Conservation (phyloP, 2,329 filamentous ascomycete genomes). For the Penicillium sumatraense region DNA sequence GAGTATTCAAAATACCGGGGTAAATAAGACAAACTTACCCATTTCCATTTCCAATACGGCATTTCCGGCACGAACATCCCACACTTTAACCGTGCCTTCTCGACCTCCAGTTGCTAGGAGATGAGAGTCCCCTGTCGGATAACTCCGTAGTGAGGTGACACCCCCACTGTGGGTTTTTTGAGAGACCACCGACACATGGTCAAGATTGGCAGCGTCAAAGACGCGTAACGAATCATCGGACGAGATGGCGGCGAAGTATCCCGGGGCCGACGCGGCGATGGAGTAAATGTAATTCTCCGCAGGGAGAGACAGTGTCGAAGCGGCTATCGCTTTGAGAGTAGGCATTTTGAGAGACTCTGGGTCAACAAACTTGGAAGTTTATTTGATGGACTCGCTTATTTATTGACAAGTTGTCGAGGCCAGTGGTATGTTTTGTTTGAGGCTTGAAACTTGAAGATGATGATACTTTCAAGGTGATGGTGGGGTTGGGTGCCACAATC, state of each 20-base stretch:
- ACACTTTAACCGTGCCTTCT: constrained; percentile 47
- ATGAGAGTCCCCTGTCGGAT: constrained; percentile 29
- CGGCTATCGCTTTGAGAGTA: constrained; percentile 36
- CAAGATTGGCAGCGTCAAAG: constrained; percentile 42
- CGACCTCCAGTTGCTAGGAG: constrained; percentile 43
- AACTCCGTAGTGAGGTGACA: constrained; percentile 44
- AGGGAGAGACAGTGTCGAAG: constrained; percentile 45
- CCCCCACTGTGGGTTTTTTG: constrained; percentile 39
- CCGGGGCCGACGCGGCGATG: constrained; percentile 34
- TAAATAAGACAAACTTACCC: constrained; percentile 30
- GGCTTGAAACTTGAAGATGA: not conserved
- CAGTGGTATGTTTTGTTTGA: too few species aligned
- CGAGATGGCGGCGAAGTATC: constrained; percentile 47
- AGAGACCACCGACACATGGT: constrained; percentile 34
- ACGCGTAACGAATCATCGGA: constrained; percentile 52
- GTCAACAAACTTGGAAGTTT: not conserved
- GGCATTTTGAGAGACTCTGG: constrained; percentile 29
- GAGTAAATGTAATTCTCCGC: constrained; percentile 50
- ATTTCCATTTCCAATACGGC: constrained; percentile 41
- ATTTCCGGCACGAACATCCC: constrained; percentile 43
- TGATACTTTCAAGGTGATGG: not conserved
- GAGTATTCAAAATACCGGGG: constrained; percentile 1
- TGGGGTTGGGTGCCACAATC: not conserved
- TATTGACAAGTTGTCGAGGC: too few species aligned
- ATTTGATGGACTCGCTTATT: too few species aligned